These are phyloP conservation scores for Phialemoniopsis sp. DNA, from an alignment of 2,329 filamentous ascomycete species.

Conservation along the genomic window DNA sequence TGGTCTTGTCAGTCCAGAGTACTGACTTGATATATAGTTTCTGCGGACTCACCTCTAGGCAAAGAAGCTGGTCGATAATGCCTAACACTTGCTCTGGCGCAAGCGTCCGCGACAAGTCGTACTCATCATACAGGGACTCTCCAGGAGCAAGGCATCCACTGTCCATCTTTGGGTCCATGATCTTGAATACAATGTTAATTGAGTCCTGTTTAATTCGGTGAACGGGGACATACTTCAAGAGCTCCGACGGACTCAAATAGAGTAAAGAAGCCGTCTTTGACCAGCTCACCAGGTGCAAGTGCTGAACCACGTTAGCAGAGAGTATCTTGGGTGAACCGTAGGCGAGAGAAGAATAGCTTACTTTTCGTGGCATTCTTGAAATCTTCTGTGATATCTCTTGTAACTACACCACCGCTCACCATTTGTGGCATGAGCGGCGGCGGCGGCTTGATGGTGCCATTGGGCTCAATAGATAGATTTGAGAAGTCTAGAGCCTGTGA, in stretches of 20 bases:
- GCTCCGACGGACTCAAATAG: slow-evolving; percentile 91
- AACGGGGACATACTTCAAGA: slow-evolving; percentile 54
- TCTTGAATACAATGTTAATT: slow-evolving; percentile 47
- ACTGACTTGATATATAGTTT: not conserved
- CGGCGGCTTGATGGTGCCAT: slow-evolving; percentile 8
- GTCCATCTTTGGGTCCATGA: slow-evolving; percentile 99
- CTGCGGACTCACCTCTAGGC: slow-evolving; percentile 64
- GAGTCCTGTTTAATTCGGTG: not conserved
- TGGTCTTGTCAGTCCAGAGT: not conserved
- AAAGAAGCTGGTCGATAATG: slow-evolving; percentile 90
- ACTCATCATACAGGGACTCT: slow-evolving; percentile 79
- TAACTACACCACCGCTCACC: slow-evolving; percentile 44
- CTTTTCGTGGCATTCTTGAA: slow-evolving; percentile 50
- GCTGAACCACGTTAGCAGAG: slow-evolving; percentile 42
- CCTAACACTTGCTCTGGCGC: slow-evolving; percentile 79
- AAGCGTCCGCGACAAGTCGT: slow-evolving; percentile 66
- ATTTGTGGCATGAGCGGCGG: slow-evolving; percentile 30
- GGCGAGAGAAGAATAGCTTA: slow-evolving; percentile 24
- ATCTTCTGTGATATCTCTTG: slow-evolving; percentile 53
- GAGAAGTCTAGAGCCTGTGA: not conserved
- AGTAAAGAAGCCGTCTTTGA: slow-evolving; percentile 93
- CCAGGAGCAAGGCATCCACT: slow-evolving; percentile 77
- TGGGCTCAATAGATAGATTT: not conserved
- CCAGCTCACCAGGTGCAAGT: slow-evolving; percentile 72
- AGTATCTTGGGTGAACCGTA: not conserved